A percentile compares a stretch with the other conserved stretches of the same genome.
These are phyloP conservation scores for Aspergillus ostianus DNA, from an alignment of 495 filamentous ascomycete genomes.

Conservation along the genomic window DNA sequence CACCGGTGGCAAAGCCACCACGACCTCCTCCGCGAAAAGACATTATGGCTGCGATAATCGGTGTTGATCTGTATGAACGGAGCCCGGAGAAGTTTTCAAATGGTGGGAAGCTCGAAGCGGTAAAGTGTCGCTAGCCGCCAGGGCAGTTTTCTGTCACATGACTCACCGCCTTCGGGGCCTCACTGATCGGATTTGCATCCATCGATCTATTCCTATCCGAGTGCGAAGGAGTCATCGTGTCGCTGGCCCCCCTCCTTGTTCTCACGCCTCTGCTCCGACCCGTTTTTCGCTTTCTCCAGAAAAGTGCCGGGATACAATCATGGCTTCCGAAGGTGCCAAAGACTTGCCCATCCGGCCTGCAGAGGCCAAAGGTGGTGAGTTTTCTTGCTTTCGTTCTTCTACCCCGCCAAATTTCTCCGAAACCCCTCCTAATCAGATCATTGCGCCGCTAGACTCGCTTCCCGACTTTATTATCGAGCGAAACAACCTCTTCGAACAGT, in stretches of 20 bases:
- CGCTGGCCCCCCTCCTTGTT: constrained; percentile 7
- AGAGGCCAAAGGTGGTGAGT: constrained; percentile 32
- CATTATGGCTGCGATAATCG: constrained; percentile 40
- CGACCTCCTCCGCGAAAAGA: constrained; percentile 53
- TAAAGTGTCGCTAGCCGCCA: constrained; percentile 48
- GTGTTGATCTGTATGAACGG: constrained; percentile 25
- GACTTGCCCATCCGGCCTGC: constrained; percentile 42
- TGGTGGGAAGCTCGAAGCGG: constrained; percentile 48
- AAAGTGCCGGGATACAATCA: constrained; percentile 20
- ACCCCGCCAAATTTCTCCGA: constrained; percentile 22
- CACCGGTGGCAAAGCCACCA: constrained; percentile 45
- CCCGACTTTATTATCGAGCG: constrained; percentile 81
- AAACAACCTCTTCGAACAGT: constrained; percentile 79
- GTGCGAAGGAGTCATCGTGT: constrained; percentile 23
- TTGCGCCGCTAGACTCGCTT: constrained; percentile 45
- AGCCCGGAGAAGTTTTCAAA: constrained; percentile 49
- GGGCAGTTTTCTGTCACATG: constrained; percentile 43
- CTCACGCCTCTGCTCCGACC: constrained; percentile 14
- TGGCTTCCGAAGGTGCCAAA: constrained; percentile 42
- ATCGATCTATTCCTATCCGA: constrained; percentile 10
- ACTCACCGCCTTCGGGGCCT: constrained; percentile 41
- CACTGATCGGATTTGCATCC: constrained; percentile 17
- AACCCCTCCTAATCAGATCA: constrained; percentile 29
- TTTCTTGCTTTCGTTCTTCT: not conserved
- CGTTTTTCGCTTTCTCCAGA: constrained; percentile 19